Percentiles rank a stretch among this genome's conserved stretches.
Evolutionary conservation across 2,329 filamentous ascomycete genomes (phyloP).

Genomic region (Penicillium sp.): DNA sequence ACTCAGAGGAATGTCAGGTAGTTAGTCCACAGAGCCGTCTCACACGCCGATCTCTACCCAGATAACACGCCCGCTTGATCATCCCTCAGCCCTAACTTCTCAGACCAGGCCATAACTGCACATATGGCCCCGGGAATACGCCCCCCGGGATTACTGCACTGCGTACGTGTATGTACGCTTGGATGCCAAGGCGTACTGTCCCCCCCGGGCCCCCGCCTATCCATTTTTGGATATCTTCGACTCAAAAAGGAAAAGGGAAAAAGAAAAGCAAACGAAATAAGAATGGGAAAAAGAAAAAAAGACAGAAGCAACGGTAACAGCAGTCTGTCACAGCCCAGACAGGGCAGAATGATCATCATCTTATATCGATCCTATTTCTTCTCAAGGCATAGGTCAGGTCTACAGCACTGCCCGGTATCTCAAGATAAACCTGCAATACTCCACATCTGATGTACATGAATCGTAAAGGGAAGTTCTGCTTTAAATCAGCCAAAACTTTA

Average conservation of each 20-base stretch:
- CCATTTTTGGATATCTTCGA: conserved; percentile 17
- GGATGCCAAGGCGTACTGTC: conserved; percentile 8
- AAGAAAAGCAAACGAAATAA: neutral
- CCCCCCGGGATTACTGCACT: neutral
- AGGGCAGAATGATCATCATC: neutral
- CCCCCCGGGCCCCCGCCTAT: neutral
- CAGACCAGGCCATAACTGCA: neutral
- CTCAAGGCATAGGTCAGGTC: conserved; percentile 12
- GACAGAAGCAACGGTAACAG: neutral
- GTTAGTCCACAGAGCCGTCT: neutral
- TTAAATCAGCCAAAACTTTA: conserved; percentile 6
- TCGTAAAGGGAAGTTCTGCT: neutral
- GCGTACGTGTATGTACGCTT: neutral
- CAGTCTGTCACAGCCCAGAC: neutral
- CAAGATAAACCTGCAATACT: conserved; percentile 3
- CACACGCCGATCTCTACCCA: neutral
- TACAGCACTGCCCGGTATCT: conserved; percentile 19
- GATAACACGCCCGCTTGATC: neutral
- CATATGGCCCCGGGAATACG: neutral
- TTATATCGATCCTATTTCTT: conserved; percentile 7
- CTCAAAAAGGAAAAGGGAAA: neutral
- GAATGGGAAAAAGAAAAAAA: neutral
- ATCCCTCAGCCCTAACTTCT: conserved; percentile 8
- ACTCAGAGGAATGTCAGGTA: neutral
- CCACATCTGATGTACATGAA: neutral